Conservation (phyloP, 75 land plant genomes). For the Gnetum montanum region DNA sequence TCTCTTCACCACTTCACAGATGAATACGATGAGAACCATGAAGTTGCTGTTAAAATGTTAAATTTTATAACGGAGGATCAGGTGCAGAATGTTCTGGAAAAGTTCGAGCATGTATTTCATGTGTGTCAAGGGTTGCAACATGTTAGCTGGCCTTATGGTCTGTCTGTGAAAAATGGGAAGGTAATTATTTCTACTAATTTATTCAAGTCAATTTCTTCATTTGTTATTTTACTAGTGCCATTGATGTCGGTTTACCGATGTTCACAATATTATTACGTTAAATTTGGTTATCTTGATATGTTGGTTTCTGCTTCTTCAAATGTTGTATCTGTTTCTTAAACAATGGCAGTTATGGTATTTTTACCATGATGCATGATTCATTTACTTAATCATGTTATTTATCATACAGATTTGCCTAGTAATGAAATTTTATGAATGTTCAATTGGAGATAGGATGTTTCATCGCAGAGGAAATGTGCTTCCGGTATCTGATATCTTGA, state of each 20-base stretch:
- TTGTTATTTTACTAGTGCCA: background rate
- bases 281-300: too few relatives aligned
- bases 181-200: constrained; percentile 19
- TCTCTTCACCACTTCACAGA: constrained; percentile 59
- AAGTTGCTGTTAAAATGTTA: constrained; percentile 90
- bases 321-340: too few relatives aligned
- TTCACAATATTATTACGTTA: too few relatives aligned
- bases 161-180: constrained; percentile 68
- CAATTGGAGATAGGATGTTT: constrained; percentile 86
- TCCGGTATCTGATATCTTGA: constrained; percentile 59
- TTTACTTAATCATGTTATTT: too few relatives aligned
- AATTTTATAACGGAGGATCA: constrained; percentile 52
- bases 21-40: constrained; percentile 76
- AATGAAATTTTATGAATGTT: constrained; percentile 90
- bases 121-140: constrained; percentile 30
- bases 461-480: constrained; percentile 62
- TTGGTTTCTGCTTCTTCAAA: too few relatives aligned
- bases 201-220: constrained; percentile 1
- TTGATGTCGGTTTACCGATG: too few relatives aligned
- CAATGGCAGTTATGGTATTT: too few relatives aligned
- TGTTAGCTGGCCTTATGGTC: constrained; percentile 71
- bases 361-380: too few relatives aligned
- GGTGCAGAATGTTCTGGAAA: constrained; percentile 29
- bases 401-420: constrained; percentile 74
- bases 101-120: constrained; percentile 43